Evolutionary conservation across 208 protist species (phyloP).

Genomic region (Phytomonas sp.): DNA sequence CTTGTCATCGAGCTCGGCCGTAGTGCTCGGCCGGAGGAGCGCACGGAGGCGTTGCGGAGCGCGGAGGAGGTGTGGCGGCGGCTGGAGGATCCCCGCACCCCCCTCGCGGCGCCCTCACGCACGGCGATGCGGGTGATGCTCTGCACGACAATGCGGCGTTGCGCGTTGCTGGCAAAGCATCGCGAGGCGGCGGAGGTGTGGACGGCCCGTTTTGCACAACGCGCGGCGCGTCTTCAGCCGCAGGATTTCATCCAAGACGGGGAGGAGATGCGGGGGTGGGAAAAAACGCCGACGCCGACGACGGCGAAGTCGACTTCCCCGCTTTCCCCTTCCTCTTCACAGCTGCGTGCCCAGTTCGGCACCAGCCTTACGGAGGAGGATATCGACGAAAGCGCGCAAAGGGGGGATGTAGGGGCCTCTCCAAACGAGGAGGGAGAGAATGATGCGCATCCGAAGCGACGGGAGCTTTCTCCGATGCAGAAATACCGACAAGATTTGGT

Average conservation of each 20-base stretch:
- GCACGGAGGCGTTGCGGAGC: conserved; percentile 50
- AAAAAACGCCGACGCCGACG: conserved; percentile 13
- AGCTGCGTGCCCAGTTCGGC: conserved; percentile 22
- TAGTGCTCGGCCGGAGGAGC: conserved; percentile 39
- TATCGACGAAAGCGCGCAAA: conserved; percentile 27
- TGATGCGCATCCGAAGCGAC: conserved; percentile 2
- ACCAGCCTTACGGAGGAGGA: conserved; percentile 67
- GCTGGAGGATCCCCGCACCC: conserved; percentile 30
- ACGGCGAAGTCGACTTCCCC: background rate
- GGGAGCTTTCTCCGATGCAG: conserved; percentile 33
- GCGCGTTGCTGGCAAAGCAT: conserved; percentile 42
- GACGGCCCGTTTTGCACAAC: conserved; percentile 65
- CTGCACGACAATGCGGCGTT: conserved; percentile 64
- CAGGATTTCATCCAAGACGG: conserved; percentile 40
- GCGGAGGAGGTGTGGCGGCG: conserved; percentile 64
- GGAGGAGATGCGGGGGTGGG: conserved; percentile 18
- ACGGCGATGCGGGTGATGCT: conserved; percentile 59
- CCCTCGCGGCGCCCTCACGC: conserved; percentile 38
- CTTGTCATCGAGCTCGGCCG: conserved; percentile 55
- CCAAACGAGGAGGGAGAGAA: background rate
- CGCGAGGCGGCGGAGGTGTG: conserved; percentile 45
- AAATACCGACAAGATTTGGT: conserved; percentile 45
- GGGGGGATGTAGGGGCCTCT: conserved; percentile 13
- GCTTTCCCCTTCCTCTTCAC: background rate
- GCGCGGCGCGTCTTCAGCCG: conserved; percentile 29